Conservation (phyloP, 345 rosid species). For the Alliaria petiolata region DNA sequence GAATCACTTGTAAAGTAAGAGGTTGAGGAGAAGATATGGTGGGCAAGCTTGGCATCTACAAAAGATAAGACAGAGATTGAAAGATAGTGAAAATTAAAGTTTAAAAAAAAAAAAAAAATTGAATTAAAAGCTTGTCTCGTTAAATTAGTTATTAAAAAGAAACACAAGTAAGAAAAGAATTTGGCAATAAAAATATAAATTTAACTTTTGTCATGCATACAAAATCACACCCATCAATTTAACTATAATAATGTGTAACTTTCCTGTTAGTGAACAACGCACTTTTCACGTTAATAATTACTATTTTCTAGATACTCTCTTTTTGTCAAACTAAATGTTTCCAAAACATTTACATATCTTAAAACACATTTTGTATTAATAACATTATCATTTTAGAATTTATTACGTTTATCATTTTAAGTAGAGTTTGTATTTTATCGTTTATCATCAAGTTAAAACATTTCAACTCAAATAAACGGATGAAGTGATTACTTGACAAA, state of each 20-base stretch:
- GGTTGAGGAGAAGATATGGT: conserved; percentile 28
- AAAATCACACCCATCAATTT: conserved; percentile 16
- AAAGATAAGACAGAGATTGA: conserved; percentile 28
- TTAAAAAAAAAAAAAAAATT: no score
- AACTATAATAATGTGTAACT: no score
- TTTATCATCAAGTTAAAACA: no score
- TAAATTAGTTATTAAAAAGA: not conserved
- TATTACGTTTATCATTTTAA: no score
- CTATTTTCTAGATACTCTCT: no score
- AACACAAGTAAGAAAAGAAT: conserved; percentile 1
- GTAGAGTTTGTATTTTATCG: not conserved
- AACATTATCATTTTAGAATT: no score
- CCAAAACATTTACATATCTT: no score
- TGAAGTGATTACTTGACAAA: no score
- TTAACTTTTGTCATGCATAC: conserved; percentile 31
- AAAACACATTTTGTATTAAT: no score
- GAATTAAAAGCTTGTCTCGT: conserved; percentile 18
- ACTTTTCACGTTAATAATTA: not conserved
- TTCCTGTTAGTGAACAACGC: not conserved
- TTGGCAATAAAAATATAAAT: not conserved
- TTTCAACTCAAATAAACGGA: no score
- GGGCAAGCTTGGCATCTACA: conserved; percentile 38
- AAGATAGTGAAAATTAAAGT: conserved; percentile 17
- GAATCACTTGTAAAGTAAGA: conserved; percentile 13
- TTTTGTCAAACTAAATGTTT: no score